Evolutionary conservation across 2,329 filamentous ascomycete genomes (phyloP), one percentile per base, ranked within the genome.

Genomic region (Fusarium pininemorale): DNA sequence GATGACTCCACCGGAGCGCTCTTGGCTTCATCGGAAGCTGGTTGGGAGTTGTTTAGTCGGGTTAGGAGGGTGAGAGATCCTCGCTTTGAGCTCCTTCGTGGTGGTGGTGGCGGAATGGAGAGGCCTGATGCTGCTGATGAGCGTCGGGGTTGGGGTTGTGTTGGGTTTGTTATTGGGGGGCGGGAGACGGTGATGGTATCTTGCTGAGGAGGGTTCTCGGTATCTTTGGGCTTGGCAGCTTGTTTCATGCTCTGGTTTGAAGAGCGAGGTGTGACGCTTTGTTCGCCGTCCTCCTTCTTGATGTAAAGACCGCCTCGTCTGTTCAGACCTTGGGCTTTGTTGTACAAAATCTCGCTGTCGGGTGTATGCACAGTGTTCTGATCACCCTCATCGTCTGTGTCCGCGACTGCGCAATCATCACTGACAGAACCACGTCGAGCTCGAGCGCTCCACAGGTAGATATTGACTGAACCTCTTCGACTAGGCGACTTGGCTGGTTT

Each of bases 381-480:
- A 1, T 74, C 74, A 2, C 41, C 37, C 42, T 79, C 75, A 12
- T 74, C 74, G 14, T 79, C 77, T 0, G 72, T 70, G 5, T 78
- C 73, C 5, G 54, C 63, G 41, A 78, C 75, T 20, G 77, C 77
- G 4, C 74, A 79, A 14, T 78, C 75, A 24, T 74, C 64, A 12
- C 58, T 67, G 35, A 63, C 67, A 6, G 66, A 62, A 32, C 68
- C 65, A 26, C 74, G 66, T 42, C 66, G 67, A 11, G 71, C 72
- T 22, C 77, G 75, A 59, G 77, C 77, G 16, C 77, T 79, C 77
- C 77, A 79, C 1, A 79, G 58, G 51, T 79, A 79, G 11, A 83
- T 80, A 30, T 79, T 82, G 55, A 79, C 74, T 7, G 79, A 74
- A 6, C 82, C 82, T 10, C 81, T 79, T 24, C 79, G 66, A 1